Conservation (phyloP, 768 basidiomycete genomes). For the Coprinopsis strossmayeri region DNA sequence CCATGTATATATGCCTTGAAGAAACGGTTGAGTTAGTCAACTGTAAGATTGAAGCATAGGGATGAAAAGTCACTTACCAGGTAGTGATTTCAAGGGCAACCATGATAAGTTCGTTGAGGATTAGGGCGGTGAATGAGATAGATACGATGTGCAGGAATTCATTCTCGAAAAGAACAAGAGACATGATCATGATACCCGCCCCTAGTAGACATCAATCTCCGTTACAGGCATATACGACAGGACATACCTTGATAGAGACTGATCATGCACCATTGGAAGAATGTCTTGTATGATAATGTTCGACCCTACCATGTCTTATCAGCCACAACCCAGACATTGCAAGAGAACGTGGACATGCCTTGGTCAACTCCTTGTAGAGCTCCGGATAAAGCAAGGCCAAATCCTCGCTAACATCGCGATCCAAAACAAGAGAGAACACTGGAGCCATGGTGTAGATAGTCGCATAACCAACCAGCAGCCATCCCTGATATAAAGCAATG, state of each 20-base stretch:
- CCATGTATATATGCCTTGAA: conserved; percentile 89
- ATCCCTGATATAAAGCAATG: conserved; percentile 96
- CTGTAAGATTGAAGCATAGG: neutral
- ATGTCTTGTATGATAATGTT: conserved; percentile 92
- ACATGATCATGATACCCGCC: conserved; percentile 98
- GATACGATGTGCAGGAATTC: conserved; percentile 98
- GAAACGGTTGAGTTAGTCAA: neutral
- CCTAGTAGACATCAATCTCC: conserved; percentile 36
- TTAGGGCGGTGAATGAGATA: conserved; percentile 93
- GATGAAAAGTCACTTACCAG: conserved; percentile 51
- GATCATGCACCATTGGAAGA: conserved; percentile 97
- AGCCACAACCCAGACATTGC: conserved; percentile 1
- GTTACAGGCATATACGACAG: neutral
- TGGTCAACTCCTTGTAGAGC: conserved; percentile 94
- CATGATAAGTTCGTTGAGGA: conserved; percentile 98
- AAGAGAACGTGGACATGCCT: conserved; percentile 44
- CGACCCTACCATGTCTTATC: conserved; percentile 56
- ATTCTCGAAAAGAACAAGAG: conserved; percentile 90
- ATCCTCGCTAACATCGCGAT: conserved; percentile 94
- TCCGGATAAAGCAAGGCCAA: conserved; percentile 94
- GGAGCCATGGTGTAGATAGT: conserved; percentile 98
- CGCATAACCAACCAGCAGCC: conserved; percentile 96
- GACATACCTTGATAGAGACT: conserved; percentile 88
- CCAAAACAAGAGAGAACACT: conserved; percentile 94
- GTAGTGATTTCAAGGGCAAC: conserved; percentile 97